Percentiles rank a stretch among this genome's conserved stretches.
Conservation (phyloP, 768 basidiomycete species). For the Phaeotremella skinneri region DNA sequence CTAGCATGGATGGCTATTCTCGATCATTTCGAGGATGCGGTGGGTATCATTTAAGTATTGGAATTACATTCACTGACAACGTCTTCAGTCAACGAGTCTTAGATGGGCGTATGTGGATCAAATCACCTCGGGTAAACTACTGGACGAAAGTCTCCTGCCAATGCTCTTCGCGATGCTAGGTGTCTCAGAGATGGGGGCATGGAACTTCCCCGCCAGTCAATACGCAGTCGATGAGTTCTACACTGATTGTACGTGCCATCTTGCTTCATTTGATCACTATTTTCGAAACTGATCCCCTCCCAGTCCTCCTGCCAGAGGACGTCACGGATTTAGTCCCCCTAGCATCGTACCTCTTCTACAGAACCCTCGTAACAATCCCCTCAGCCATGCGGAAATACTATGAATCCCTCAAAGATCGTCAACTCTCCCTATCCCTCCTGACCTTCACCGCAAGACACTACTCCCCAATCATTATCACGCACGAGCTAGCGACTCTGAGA, state of each 20-base stretch:
- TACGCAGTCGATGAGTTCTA: constrained; percentile 85
- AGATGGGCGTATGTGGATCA: constrained; percentile 82
- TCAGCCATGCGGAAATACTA: constrained; percentile 84
- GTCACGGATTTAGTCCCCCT: constrained; percentile 55
- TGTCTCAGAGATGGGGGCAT: constrained; percentile 62
- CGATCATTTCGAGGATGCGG: constrained; percentile 78
- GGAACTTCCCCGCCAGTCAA: constrained; percentile 73
- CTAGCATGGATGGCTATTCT: constrained; percentile 87
- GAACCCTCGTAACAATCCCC: constrained; percentile 76
- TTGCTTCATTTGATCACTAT: not conserved
- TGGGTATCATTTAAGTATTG: constrained; percentile 57
- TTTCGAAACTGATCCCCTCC: not conserved
- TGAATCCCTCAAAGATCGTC: constrained; percentile 80
- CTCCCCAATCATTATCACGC: constrained; percentile 79
- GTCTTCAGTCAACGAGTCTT: constrained; percentile 75
- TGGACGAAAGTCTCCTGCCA: constrained; percentile 67
- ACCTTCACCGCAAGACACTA: constrained; percentile 78
- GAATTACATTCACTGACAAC: constrained; percentile 13
- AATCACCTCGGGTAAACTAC: constrained; percentile 66
- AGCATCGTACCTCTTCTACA: constrained; percentile 84
- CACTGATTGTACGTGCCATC: constrained; percentile 54
- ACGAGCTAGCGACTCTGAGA: constrained; percentile 71
- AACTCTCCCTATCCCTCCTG: constrained; percentile 71
- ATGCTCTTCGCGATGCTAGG: constrained; percentile 65
- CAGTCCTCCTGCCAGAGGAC: constrained; percentile 47